These are phyloP conservation scores for Neurospora sp. DNA, from an alignment of 495 filamentous ascomycete genomes.

Conservation along the genomic window DNA sequence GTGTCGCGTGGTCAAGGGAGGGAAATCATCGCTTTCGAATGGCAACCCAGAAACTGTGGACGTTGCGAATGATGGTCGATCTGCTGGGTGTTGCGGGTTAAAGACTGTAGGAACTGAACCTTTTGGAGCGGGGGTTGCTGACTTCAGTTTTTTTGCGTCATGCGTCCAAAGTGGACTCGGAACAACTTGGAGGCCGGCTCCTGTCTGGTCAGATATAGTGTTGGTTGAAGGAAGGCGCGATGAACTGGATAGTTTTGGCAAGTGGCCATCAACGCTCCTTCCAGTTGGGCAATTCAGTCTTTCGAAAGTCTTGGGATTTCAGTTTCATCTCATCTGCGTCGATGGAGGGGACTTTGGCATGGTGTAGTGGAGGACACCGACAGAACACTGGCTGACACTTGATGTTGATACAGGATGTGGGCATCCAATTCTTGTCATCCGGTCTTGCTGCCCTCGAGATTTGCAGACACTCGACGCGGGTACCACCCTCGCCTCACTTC, in stretches of 20 bases:
- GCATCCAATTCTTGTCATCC: background rate
- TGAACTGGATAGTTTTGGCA: background rate
- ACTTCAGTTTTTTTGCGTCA: background rate
- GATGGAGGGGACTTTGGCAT: background rate
- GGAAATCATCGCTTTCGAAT: background rate
- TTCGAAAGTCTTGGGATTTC: background rate
- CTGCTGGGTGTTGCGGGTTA: background rate
- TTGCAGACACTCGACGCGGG: background rate
- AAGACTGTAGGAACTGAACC: background rate
- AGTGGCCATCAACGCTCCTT: background rate
- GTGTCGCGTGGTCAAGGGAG: background rate
- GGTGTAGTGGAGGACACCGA: background rate
- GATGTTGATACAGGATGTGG: background rate
- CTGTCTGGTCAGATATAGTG: background rate
- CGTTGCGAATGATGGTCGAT: background rate
- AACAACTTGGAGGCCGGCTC: background rate
- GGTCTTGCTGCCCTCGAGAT: background rate
- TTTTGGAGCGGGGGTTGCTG: background rate
- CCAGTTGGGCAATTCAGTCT: background rate
- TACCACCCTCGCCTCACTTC: background rate
- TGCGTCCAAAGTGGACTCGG: background rate
- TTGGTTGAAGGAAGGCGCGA: background rate
- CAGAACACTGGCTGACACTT: background rate
- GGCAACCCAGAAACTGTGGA: background rate
- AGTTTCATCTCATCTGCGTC: background rate